These are phyloP conservation scores for Pseudoneurospora amorphoporcata DNA, from an alignment of 495 filamentous ascomycete species.

Conservation along the genomic window DNA sequence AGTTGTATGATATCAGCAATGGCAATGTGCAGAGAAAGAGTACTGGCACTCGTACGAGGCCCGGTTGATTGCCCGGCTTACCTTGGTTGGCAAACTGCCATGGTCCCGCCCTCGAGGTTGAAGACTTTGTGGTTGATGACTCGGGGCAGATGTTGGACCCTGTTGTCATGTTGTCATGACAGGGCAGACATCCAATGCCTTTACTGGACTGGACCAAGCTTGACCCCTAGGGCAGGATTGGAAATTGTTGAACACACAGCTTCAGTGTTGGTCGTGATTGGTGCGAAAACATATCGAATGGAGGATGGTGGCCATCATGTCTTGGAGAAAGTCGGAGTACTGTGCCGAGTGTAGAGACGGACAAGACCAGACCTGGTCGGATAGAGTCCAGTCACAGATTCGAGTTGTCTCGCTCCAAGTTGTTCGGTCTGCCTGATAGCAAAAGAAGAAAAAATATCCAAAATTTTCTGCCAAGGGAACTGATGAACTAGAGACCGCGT, in stretches of 20 bases:
- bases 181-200: neutral
- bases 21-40: neutral
- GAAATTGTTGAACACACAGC: neutral
- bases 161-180: neutral
- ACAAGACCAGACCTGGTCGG: neutral
- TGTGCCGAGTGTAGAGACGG: neutral
- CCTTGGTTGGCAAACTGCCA: neutral
- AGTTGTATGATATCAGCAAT: neutral
- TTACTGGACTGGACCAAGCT: neutral
- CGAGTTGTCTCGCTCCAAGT: neutral
- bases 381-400: neutral
- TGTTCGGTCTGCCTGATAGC: neutral
- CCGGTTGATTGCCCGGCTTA: neutral
- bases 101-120: neutral
- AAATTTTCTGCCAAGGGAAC: neutral
- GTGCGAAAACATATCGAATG: neutral
- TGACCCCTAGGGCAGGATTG: neutral
- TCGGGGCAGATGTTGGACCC: neutral
- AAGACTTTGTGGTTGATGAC: neutral
- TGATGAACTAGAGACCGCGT: neutral
- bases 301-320: neutral
- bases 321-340: neutral
- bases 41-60: neutral
- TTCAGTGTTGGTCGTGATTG: neutral
- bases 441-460: neutral